phyloP scores from a whole-genome alignment of 2,329 filamentous ascomycete genomes.

The Myrmaecium sp. region DNA sequence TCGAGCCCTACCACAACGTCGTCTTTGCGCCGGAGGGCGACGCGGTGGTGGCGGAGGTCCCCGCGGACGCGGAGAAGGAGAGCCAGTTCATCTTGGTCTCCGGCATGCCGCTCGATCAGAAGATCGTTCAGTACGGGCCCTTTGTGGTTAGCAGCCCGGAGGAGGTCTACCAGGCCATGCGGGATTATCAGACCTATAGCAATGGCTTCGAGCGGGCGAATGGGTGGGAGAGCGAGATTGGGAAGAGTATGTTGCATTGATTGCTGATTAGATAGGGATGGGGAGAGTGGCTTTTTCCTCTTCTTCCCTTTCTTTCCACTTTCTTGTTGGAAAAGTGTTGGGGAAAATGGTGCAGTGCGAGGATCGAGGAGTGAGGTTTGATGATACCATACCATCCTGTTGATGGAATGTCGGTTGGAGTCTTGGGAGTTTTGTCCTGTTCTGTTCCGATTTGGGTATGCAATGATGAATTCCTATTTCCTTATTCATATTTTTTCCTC shows the following conservation, averaged over 20 bases:
- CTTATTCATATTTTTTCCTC: too few species aligned
- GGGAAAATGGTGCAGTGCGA: too few species aligned
- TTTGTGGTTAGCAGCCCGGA: slow-evolving; percentile 49
- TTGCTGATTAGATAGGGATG: too few species aligned
- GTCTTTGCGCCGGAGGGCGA: slow-evolving; percentile 74
- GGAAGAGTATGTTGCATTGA: slow-evolving; percentile 56
- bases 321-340: too few species aligned
- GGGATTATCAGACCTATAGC: slow-evolving; percentile 13
- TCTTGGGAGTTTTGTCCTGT: too few species aligned
- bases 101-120: slow-evolving; percentile 51
- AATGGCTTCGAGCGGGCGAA: slow-evolving; percentile 17
- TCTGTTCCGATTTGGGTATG: too few species aligned
- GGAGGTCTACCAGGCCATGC: slow-evolving; percentile 71
- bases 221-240: slow-evolving; percentile 73
- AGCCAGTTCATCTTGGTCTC: slow-evolving; percentile 55
- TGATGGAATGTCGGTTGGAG: too few species aligned
- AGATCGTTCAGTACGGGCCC: slow-evolving; percentile 23
- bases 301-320: too few species aligned
- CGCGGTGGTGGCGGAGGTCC: slow-evolving; percentile 52
- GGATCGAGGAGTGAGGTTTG: too few species aligned
- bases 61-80: slow-evolving; percentile 42
- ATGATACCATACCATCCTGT: too few species aligned
- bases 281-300: too few species aligned
- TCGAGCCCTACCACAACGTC: slow-evolving; percentile 68
- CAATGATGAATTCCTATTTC: too few species aligned